Base-by-base conservation (phyloP, 768 basidiomycete genomes). In the Phanerochaete carnosa region DNA sequence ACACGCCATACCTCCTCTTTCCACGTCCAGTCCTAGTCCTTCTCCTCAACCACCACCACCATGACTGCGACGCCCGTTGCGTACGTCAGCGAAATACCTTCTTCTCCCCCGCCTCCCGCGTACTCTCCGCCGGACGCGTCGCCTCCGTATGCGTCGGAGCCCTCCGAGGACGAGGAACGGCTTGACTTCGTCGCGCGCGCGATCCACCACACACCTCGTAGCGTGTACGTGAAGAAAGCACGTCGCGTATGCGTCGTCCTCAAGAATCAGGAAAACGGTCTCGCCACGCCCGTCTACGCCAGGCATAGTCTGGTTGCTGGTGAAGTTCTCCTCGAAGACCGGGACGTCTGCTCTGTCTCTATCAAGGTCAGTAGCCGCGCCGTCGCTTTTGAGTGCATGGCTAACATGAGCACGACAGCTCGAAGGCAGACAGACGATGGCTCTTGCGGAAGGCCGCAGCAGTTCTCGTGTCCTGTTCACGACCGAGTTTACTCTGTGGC, bases 91-190 rank as follows among this genome's bases (percentile, higher is more conserved):
- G 35, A 5, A 23, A 23, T 37, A 1, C 35, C 54, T 11, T 50
- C 47, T 3, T 30, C 26, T 12, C 53, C 50, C 30, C 49, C 15
- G 74, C 85, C 32, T 85, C 88, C 22, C 69, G 68, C 6, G 2
- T 89, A 89, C 67, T 77, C 84, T 0, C 77, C 82, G 1, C 80
- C 85, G 6, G 71, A 73, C 1, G 81, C 82, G 28, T 77, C 80
- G 1, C 88, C 88, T 1, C 68, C 73, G 8, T 90, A 90, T 67
- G 85, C 88, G 51, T 78, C 70, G 35, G 79, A 79, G 28, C 86
- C 83, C 33, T 69, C 76, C 3, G 74, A 71, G 2, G 83, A 79
- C 28, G 88, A 90, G 64, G 74, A 75, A 56, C 75, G 76, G 19
- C 79, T 90, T 8, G 80, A 83, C 45, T 77, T 76, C 46, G 81